Base-by-base conservation (phyloP, 768 basidiomycete species). In the Rhodotorula diobovata region DNA sequence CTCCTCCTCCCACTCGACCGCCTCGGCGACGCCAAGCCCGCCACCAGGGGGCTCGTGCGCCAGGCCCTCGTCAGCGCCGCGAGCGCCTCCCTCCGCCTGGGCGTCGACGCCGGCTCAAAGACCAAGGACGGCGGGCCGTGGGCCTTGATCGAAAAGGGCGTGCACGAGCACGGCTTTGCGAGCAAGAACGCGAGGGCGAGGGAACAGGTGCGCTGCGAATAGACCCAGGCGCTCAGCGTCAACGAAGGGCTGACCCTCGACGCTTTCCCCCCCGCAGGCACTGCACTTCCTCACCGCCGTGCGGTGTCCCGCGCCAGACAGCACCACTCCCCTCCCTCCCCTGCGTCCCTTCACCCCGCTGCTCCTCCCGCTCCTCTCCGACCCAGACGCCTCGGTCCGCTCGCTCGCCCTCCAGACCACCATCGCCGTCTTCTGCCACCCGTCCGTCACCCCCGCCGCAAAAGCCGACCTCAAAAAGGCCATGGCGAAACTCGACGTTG, bases 401-500 rank as follows among this genome's bases (percentile, higher is more conserved):
- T 89, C 93, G 66, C 88, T 88, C 78, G 89, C 94, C 15, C 86
- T 88, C 60, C 85, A 86, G 75, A 88, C 91, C 2, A 85, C 92
- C 68, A 85, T 96, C 25, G 87, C 89, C 74, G 84, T 99, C 65
- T 95, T 97, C 78, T 85, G 89, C 0, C 86, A 85, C 10, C 41
- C 72, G 8, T 25, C 37, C 25, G 91, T 92, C 23, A 87, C 88
- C 6, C 89, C 94, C 78, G 87, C 87, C 15, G 96, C 96, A 7
- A 87, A 91, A 62, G 87, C 93, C 9, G 95, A 98, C 79, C 84
- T 98, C 64, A 97, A 96, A 84, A 93, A 92, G 78, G 89, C 92
- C 79, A 84, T 98, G 84, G 80, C 84, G 4, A 91, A 89, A 82
- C 77, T 34, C 80, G 85, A 86, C 53, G 90, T 96, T 54, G 86